Evolutionary conservation across 2,329 filamentous ascomycete species (phyloP).

Genomic region (Pseudogymnoascus sp.): DNA sequence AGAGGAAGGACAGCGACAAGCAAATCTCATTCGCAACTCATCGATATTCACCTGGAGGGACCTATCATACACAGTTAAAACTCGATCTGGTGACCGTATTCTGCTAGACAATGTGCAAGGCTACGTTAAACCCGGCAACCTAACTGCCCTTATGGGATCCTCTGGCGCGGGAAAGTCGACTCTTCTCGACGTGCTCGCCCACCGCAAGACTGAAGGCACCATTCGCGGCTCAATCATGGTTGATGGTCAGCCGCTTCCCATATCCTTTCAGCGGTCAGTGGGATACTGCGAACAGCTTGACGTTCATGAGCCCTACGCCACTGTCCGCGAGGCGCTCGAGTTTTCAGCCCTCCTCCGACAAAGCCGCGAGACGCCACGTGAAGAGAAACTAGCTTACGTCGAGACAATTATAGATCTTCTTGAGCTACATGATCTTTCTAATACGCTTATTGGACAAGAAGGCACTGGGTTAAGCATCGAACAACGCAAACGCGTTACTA

Average conservation of each 20-base stretch:
- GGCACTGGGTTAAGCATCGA: constrained; percentile 56
- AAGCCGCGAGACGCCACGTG: constrained; percentile 59
- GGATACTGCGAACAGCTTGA: constrained; percentile 92
- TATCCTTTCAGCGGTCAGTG: constrained; percentile 66
- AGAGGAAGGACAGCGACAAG: constrained; percentile 28
- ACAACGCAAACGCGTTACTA: constrained; percentile 55
- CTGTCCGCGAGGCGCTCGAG: constrained; percentile 79
- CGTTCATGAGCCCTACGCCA: constrained; percentile 73
- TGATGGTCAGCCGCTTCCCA: constrained; percentile 60
- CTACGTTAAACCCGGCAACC: constrained; percentile 66
- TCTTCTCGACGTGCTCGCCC: constrained; percentile 74
- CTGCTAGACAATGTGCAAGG: constrained; percentile 76
- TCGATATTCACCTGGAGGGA: constrained; percentile 70
- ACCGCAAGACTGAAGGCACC: constrained; percentile 80
- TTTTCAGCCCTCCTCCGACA: constrained; percentile 88
- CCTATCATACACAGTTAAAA: constrained; percentile 60
- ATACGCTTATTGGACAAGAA: constrained; percentile 57
- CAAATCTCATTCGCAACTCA: constrained; percentile 50
- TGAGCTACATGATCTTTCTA: constrained; percentile 59
- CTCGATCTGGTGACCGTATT: constrained; percentile 51
- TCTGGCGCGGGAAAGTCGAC: constrained; percentile 80
- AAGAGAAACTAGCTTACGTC: constrained; percentile 80
- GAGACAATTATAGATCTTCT: constrained; percentile 65
- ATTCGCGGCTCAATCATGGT: constrained; percentile 75
- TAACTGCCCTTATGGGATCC: constrained; percentile 58